Evolutionary conservation across 805 yeast genomes (phyloP), one percentile per base, ranked within the genome.

Genomic region (Isabelozyma rhagii): DNA sequence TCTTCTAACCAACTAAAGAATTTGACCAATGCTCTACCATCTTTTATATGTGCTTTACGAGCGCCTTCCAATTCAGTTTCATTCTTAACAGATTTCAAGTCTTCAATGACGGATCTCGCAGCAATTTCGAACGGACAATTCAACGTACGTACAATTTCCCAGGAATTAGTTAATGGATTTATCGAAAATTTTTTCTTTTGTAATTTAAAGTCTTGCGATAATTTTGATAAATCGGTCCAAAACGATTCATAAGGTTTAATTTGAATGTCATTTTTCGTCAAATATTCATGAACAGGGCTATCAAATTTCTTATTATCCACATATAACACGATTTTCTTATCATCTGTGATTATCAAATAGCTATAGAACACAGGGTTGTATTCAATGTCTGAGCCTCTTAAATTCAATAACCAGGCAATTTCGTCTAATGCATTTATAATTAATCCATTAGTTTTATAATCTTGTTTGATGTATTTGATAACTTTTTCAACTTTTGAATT

Each of bases 321-420:
- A 58, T 73, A 81, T 44, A 81, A 64, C 0, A 64, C 65, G 21
- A 74, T 63, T 10, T 65, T 59, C 10, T 57, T 58, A 44, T 61
- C 57, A 36, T 58, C 55, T 1, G 70, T 61, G n/a, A 72, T 55
- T 9, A 71, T 63, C 55, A 71, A 58, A 49, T 68, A 73, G 49
- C 77, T 63, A 65, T 69, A 80, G 55, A 81, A 81, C 14, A 81
- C 74, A 3, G 85, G 84, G 56, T 79, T 80, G 62, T 58, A 81
- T 45, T 77, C 79, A 50, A 81, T 81, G 60, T 81, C 85, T 46
- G 63, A 76, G 25, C 84, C 84, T 51, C 85, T 66, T 49, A 80
- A 62, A 53, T 80, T 80, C 51, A 79, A 62, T 41, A 91, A 70
- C 97, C 97, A 92, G 5, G 96, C 94, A 49, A 91, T 81, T 58